Evolutionary conservation across 768 basidiomycete species (phyloP).

Genomic region (Hebeloma cylindrosporum): DNA sequence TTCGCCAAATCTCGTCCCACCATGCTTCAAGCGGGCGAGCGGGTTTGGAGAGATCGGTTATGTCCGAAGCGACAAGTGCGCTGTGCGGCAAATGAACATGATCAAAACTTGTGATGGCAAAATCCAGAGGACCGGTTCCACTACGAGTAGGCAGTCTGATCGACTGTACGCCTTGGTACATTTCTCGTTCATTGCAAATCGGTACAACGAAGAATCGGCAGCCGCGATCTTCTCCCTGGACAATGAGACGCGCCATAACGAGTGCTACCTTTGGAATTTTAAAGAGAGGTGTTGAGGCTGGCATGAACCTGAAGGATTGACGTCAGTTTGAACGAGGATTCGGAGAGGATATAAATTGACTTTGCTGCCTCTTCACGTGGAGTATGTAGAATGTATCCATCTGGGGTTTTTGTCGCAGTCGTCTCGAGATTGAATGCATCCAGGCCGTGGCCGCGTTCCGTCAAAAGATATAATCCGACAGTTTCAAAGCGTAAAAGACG

Average conservation of each 20-base stretch:
- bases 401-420: slow-evolving; percentile 49
- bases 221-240: slow-evolving; percentile 50
- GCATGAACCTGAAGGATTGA: slow-evolving; percentile 50
- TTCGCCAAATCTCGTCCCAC: slow-evolving; percentile 57
- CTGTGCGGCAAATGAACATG: slow-evolving; percentile 50
- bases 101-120: slow-evolving; percentile 55
- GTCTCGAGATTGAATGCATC: slow-evolving; percentile 64
- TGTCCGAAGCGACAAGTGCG: slow-evolving; percentile 49
- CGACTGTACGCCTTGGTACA: slow-evolving; percentile 53
- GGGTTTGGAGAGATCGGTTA: slow-evolving; percentile 40
- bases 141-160: slow-evolving; percentile 50
- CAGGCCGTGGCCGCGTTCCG: slow-evolving; percentile 60
- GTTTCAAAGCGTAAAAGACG: slow-evolving; percentile 53
- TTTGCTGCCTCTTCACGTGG: slow-evolving; percentile 60
- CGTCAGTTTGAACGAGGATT: slow-evolving; percentile 4
- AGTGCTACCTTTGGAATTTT: slow-evolving; percentile 55
- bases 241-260: slow-evolving; percentile 56
- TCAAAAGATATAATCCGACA: slow-evolving; percentile 52
- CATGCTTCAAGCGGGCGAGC: slow-evolving; percentile 45
- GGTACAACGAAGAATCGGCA: slow-evolving; percentile 56
- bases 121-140: slow-evolving; percentile 55
- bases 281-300: slow-evolving; percentile 52
- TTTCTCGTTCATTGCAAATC: slow-evolving; percentile 51
- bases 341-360: slow-evolving; percentile 29
- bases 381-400: slow-evolving; percentile 56